Percentiles rank a stretch among this genome's conserved stretches.
phyloP scores from a whole-genome alignment of 2,329 filamentous ascomycete genomes.

The Neonectria hederae region DNA sequence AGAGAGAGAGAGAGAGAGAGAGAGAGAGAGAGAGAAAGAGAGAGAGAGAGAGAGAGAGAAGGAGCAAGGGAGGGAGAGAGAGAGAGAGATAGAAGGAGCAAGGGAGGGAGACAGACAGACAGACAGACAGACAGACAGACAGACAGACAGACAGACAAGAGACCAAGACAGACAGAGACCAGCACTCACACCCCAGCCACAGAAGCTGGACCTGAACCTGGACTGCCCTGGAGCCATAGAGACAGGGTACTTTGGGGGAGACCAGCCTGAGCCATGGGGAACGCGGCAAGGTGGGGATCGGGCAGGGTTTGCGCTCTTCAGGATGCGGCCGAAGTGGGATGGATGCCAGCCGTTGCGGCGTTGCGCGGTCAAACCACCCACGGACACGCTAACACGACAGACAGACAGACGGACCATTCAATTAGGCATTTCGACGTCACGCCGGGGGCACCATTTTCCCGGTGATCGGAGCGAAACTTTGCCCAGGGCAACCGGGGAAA shows the following conservation, averaged over 20 bases:
- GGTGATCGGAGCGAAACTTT: neutral
- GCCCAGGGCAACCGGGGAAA: neutral
- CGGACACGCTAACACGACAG: neutral
- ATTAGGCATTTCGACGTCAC: neutral
- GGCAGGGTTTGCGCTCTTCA: slow-evolving; percentile 33
- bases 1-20: too few species aligned
- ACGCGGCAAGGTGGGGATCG: slow-evolving; percentile 31
- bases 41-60: neutral
- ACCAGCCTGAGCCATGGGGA: slow-evolving; percentile 28
- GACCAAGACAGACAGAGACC: too few species aligned
- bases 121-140: neutral
- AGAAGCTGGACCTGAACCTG: neutral
- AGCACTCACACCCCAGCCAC: too few species aligned
- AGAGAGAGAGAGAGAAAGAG: too few species aligned
- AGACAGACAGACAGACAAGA: too few species aligned
- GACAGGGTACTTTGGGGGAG: neutral
- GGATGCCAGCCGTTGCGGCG: slow-evolving; percentile 4
- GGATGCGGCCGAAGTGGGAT: slow-evolving; percentile 27
- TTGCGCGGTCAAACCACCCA: neutral
- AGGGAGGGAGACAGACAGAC: too few species aligned
- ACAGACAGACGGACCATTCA: neutral
- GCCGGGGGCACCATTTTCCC: neutral
- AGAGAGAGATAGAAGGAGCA: too few species aligned
- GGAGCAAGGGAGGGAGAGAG: neutral
- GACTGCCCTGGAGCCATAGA: neutral